A percentile compares a stretch with the other conserved stretches of the same genome.
Conservation (phyloP, 164 flowering plant species). For the Taxillus chinensis region DNA sequence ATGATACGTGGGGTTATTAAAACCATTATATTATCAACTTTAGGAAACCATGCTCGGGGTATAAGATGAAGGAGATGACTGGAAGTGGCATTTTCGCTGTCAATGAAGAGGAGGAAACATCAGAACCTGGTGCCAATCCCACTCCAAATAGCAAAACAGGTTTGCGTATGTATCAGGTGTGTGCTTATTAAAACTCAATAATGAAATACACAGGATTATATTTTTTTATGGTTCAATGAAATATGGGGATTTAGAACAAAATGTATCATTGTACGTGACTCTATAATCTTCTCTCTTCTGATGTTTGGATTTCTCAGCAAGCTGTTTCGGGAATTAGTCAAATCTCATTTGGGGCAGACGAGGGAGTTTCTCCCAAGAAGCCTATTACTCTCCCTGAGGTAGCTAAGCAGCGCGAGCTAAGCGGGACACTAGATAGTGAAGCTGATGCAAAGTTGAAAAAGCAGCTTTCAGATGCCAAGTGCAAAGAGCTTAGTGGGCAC, state of each 20-base stretch:
- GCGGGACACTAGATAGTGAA: conserved; percentile 74
- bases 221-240: too few relatives aligned
- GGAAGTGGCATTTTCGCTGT: conserved; percentile 82
- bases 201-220: too few relatives aligned
- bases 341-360: conserved; percentile 80
- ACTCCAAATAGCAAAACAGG: conserved; percentile 50
- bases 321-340: conserved; percentile 76
- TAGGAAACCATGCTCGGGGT: conserved; percentile 90
- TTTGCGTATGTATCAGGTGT: conserved; percentile 81
- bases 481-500: conserved; percentile 87
- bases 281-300: background rate
- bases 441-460: conserved; percentile 53
- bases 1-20: background rate
- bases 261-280: background rate
- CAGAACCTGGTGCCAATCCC: conserved; percentile 35
- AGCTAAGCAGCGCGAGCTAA: conserved; percentile 92
- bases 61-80: conserved; percentile 85
- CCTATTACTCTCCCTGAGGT: conserved; percentile 70
- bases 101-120: conserved; percentile 39
- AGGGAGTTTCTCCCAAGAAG: conserved; percentile 64
- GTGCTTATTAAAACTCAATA: background rate
- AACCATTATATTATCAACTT: conserved; percentile 4
- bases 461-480: conserved; percentile 74
- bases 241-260: too few relatives aligned
- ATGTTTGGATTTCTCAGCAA: conserved; percentile 39